These are phyloP conservation scores for Coemansia sp. DNA, from an alignment of 192 early-diverging fungal genomes.

Conservation along the genomic window DNA sequence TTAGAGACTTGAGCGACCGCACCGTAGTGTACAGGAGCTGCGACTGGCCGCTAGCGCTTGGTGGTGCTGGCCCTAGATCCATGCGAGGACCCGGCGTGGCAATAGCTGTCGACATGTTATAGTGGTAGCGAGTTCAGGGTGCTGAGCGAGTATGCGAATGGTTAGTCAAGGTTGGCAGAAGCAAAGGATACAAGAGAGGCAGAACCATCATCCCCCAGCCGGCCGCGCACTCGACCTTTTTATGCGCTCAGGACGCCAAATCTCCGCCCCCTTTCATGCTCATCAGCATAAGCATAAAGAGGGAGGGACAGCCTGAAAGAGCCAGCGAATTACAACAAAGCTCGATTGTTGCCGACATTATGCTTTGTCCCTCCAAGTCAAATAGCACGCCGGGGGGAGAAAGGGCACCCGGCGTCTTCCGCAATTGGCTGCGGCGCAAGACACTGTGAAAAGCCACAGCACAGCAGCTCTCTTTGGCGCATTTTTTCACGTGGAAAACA, in stretches of 20 bases:
- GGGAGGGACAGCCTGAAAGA: neutral
- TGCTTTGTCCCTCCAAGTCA: conserved; percentile 4
- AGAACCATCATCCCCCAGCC: too few relatives aligned
- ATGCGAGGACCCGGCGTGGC: conserved; percentile 10
- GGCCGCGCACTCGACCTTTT: neutral
- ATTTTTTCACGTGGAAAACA: neutral
- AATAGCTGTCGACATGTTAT: conserved; percentile 12
- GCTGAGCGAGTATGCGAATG: neutral
- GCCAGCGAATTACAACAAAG: neutral
- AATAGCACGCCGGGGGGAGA: neutral
- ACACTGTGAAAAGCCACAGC: conserved; percentile 2
- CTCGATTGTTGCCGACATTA: neutral
- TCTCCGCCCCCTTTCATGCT: neutral
- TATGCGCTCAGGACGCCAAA: neutral
- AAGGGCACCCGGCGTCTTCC: neutral
- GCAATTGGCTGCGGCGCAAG: neutral
- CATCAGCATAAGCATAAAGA: neutral
- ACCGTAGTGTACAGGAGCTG: conserved; percentile 40
- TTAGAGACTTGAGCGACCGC: conserved; percentile 35
- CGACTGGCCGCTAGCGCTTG: conserved; percentile 9
- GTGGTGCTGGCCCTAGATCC: conserved; percentile 7
- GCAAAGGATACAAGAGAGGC: neutral
- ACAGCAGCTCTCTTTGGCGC: neutral
- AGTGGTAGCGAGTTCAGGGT: neutral
- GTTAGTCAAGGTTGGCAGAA: neutral